Base-by-base conservation (phyloP, 2,329 filamentous ascomycete species). In the Pyrenochaeta sp. region DNA sequence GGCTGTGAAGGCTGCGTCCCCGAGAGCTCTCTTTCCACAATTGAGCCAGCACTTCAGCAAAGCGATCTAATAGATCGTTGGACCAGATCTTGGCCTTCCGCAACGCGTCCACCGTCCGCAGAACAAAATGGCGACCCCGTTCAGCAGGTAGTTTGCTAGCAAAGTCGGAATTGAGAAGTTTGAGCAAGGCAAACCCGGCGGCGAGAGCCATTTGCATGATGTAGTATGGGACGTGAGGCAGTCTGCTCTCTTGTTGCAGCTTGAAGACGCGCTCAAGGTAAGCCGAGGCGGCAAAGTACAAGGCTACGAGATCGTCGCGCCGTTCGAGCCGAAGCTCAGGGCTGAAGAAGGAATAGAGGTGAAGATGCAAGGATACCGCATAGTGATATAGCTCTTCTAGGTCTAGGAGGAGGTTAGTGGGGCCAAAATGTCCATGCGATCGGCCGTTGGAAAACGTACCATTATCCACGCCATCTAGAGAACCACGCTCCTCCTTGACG, bases 161-260 rank as follows among this genome's bases (percentile, higher is more conserved):
- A 64, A 93, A 93, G 17, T 90, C 92, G 44, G 88, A 86, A 77
- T 93, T 88, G 51, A 94, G 81, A 67, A 90, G 78, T 64, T 93
- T 94, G 56, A 93, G 82, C 42, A 95, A 78, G 1, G 90, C 87
- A 65, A 92, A 92, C 3, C 88, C 87, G 4, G 88, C 90, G 2
- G 90, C 90, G n/a, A 93, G 86, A 51, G 92, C 85, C 88, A 94
- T 93, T 74, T 94, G 90, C 70, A 92, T 87, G 46, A 94, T 85
- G 73, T 93, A 93, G 71, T 89, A 91, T 60, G 85, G 88, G 21
- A 87, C 84, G 66, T 90, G 88, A 44, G 83, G 83, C 23, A 92
- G 78, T 44, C 89, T 82, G 43, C 82, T 81, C 7, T 84, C 81
- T 46, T 74, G 68, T 30, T 82, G 49, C 9, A 90, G 79, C 52